Evolutionary conservation across 192 early-diverging fungal genomes (phyloP), one percentile per base, ranked within the genome.

Genomic region (Coemansia umbellata): DNA sequence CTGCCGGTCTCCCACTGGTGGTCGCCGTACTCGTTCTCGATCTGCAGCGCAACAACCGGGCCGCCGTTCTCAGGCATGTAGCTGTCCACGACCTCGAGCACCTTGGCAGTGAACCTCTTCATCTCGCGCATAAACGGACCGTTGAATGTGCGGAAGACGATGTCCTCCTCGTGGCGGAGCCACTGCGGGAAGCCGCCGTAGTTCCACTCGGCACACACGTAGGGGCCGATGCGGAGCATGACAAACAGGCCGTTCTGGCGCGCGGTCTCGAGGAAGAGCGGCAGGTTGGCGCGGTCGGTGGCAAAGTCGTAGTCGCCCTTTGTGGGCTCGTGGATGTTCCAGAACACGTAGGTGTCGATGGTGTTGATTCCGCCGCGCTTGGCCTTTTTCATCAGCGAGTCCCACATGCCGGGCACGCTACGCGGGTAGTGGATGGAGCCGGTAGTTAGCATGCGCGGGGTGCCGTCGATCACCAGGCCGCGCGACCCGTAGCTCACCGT

Each of bases 271-370:
- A 86, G 52, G 30, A 85, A 85, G 21, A 71, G 49, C 10, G 79
- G 74, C 0, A 82, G 69, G 59, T 85, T 80, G 45, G 63, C 60
- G 8, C 63, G 73, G 45, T 75, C 80, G 14, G 75, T 80, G 8
- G 63, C 53, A 57, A 84, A 85, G 51, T 85, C 82, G 44, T 77
- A 82, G 3, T 53, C 14, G 37, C 82, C 80, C 51, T 78, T 66
- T 17, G 14, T 50, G 14, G 58, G 50, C 58, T 86, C 84, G 48
- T 86, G 82, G 27, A 82, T 63, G 66, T 83, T 83, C 84, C 84
- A 86, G 51, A 84, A 84, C 21, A 86, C 84, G 35, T 84, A 82
- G 4, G 82, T 84, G 47, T 84, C 82, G 59, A 86, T 79, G 33
- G 74, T 73, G 56, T 83, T 82, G 45, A 83, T 60, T 14, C 82